These are phyloP conservation scores for Ophiostoma quercus DNA, from an alignment of 2,329 filamentous ascomycete species.

Conservation along the genomic window DNA sequence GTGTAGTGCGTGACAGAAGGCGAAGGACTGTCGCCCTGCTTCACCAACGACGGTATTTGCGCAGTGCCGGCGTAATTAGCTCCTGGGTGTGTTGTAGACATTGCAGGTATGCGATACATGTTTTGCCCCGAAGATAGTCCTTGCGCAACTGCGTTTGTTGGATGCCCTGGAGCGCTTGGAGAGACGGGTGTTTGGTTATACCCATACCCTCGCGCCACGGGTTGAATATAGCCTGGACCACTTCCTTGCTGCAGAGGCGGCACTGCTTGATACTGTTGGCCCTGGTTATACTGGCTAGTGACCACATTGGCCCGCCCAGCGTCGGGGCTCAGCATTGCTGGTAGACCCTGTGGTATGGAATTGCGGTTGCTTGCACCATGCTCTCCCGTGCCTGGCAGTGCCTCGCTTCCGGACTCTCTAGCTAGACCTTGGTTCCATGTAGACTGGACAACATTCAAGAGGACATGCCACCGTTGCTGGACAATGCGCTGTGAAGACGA, in stretches of 20 bases:
- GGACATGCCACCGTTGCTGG: constrained; percentile 12
- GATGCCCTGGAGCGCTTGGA: neutral
- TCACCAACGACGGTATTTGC: neutral
- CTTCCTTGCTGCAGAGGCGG: neutral
- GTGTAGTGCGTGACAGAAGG: neutral
- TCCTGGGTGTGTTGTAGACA: neutral
- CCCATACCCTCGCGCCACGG: neutral
- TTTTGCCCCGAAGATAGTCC: neutral
- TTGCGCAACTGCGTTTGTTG: neutral
- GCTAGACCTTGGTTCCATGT: neutral
- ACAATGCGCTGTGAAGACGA: constrained; percentile 3
- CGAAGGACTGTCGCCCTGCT: neutral
- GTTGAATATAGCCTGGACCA: neutral
- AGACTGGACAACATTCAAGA: constrained; percentile 1
- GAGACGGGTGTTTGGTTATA: neutral
- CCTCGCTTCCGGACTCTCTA: neutral
- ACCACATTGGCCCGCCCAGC: neutral
- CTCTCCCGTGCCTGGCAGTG: neutral
- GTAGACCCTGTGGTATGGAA: neutral
- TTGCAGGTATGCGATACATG: neutral
- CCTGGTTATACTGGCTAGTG: neutral
- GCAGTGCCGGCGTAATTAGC: neutral
- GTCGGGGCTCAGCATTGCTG: neutral
- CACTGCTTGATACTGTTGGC: neutral
- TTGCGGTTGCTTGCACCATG: neutral